Evolutionary conservation across 2,329 filamentous ascomycete genomes (phyloP).

Genomic region (Colletotrichum australisinense): DNA sequence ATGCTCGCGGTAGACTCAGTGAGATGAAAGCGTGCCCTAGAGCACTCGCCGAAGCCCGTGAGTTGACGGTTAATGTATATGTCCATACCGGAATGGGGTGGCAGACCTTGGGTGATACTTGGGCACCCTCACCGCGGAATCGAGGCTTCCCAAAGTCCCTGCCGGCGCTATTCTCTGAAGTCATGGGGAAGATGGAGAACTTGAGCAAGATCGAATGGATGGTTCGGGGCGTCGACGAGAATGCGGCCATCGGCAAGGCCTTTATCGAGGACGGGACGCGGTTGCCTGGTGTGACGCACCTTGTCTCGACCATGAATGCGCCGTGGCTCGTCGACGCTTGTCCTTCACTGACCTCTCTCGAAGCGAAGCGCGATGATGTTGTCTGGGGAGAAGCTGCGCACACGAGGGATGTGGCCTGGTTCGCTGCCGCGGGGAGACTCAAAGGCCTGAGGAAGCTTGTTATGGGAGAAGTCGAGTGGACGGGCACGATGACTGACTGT

Average conservation of each 20-base stretch:
- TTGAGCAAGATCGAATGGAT: slow-evolving; percentile 10
- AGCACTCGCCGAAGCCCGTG: not conserved
- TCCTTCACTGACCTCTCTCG: not conserved
- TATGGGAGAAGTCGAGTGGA: not conserved
- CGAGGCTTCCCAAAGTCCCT: not conserved
- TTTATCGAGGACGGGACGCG: not conserved
- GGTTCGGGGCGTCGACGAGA: not conserved
- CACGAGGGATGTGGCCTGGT: not conserved
- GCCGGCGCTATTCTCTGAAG: not conserved
- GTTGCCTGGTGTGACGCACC: not conserved
- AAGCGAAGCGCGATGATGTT: not conserved
- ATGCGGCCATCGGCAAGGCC: not conserved
- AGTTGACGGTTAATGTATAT: not conserved
- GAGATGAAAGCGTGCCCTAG: slow-evolving; percentile 2
- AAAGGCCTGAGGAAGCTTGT: not conserved
- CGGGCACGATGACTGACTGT: not conserved
- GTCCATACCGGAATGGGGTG: not conserved
- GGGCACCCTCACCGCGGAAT: not conserved
- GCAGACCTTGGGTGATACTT: not conserved
- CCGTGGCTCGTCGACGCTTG: not conserved
- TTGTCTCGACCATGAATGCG: not conserved
- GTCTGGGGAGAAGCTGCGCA: not conserved
- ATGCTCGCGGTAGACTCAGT: not conserved
- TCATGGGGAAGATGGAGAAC: not conserved
- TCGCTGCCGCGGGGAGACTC: not conserved